These are phyloP conservation scores for Calonectria pteridis DNA, from an alignment of 2,329 filamentous ascomycete species.

Conservation along the genomic window DNA sequence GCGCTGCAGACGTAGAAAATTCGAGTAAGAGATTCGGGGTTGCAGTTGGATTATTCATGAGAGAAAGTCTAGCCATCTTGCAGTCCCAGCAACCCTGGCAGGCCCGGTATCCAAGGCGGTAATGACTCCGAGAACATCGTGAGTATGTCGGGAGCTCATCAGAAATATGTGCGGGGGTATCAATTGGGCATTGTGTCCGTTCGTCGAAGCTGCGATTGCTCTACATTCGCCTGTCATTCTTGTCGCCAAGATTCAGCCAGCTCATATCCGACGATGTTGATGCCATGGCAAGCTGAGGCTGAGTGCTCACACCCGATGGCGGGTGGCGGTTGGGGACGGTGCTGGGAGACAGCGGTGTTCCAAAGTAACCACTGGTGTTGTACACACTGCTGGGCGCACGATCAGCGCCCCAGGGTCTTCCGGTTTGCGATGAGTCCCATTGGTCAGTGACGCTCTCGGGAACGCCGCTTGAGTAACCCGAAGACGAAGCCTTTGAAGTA, in stretches of 20 bases:
- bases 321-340: slow-evolving; percentile 47
- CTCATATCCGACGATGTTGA: slow-evolving; percentile 76
- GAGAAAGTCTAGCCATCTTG: slow-evolving; percentile 8
- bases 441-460: slow-evolving; percentile 72
- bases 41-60: slow-evolving; percentile 14
- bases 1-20: slow-evolving; percentile 16
- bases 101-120: slow-evolving; percentile 1
- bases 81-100: slow-evolving; percentile 13
- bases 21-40: slow-evolving; percentile 23
- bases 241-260: slow-evolving; percentile 81
- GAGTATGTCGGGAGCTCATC: slow-evolving; percentile 37
- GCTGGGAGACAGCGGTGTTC: slow-evolving; percentile 56
- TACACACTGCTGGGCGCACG: slow-evolving; percentile 67
- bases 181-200: slow-evolving; percentile 33
- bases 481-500: slow-evolving; percentile 63
- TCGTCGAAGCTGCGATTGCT: slow-evolving; percentile 32
- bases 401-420: slow-evolving; percentile 62
- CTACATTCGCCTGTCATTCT: slow-evolving; percentile 58
- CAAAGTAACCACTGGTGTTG: slow-evolving; percentile 58
- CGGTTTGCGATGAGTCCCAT: slow-evolving; percentile 63
- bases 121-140: slow-evolving; percentile 29
- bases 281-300: slow-evolving; percentile 64
- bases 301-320: slow-evolving; percentile 56
- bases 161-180: slow-evolving; percentile 18
- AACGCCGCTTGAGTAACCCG: slow-evolving; percentile 73